Conservation (phyloP, 2,329 filamentous ascomycete genomes). For the Piedraia hortae region DNA sequence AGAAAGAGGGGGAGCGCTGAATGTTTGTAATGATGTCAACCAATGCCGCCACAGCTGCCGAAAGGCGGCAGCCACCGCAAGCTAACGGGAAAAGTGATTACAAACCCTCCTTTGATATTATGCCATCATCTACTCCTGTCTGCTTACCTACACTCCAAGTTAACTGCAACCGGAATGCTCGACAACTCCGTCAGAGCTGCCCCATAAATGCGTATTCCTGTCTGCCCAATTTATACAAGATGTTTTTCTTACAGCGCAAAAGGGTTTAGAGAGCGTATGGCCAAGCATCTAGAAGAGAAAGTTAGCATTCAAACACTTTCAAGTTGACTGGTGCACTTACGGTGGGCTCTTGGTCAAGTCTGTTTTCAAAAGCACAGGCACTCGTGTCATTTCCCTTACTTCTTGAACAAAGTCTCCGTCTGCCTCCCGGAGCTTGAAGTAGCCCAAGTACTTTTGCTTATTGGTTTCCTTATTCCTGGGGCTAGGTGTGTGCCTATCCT, state of each 20-base stretch:
- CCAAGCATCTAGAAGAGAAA: conserved; percentile 34
- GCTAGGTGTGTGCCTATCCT: conserved; percentile 78
- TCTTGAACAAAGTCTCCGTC: conserved; percentile 94
- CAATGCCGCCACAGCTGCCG: background rate
- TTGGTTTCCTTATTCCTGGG: conserved; percentile 58
- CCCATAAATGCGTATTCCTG: too few species aligned
- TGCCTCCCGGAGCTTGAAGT: conserved; percentile 76
- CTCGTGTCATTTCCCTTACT: conserved; percentile 86
- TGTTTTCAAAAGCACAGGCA: conserved; percentile 95
- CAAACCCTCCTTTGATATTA: too few species aligned
- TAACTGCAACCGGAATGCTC: too few species aligned
- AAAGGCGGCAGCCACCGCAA: background rate
- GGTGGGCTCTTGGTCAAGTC: conserved; percentile 96
- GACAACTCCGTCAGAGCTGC: too few species aligned
- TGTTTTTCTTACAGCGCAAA: conserved; percentile 33
- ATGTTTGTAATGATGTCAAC: too few species aligned
- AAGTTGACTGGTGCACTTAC: conserved; percentile 33
- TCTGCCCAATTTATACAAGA: too few species aligned
- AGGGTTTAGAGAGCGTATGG: conserved; percentile 59
- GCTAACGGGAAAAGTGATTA: too few species aligned
- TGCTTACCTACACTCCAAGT: too few species aligned
- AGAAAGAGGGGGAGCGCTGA: too few species aligned
- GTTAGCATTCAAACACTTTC: conserved; percentile 14
- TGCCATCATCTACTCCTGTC: too few species aligned
- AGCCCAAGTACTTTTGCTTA: conserved; percentile 85